Conservation (phyloP, 2,329 filamentous ascomycete species). For the Niveomyces coronatus region DNA sequence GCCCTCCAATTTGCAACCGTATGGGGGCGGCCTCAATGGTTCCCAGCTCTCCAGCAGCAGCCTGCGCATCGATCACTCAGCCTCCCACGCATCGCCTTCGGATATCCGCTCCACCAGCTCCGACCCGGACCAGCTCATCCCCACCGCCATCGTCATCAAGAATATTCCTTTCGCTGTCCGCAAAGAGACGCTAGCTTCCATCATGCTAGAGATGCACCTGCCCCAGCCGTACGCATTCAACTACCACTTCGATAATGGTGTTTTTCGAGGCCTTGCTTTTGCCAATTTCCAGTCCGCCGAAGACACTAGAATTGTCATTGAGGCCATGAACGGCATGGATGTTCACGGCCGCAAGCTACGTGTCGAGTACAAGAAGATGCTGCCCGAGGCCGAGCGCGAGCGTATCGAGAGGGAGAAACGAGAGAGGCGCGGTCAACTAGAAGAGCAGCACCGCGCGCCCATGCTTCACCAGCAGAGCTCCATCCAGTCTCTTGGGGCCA, state of each 20-base stretch:
- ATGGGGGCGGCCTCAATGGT: constrained; percentile 24
- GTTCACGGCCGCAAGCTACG: constrained; percentile 88
- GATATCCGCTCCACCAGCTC: constrained; percentile 32
- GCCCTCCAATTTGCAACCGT: constrained; percentile 27
- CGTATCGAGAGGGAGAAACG: constrained; percentile 95
- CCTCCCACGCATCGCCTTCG: constrained; percentile 28
- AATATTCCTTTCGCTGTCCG: constrained; percentile 98
- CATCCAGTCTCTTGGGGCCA: constrained; percentile 65
- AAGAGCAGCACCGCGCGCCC: constrained; percentile 82
- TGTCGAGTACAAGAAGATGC: constrained; percentile 99
- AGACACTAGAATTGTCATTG: constrained; percentile 86
- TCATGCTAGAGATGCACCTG: constrained; percentile 91
- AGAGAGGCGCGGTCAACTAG: constrained; percentile 86
- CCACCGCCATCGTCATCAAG: constrained; percentile 97
- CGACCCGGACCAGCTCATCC: constrained; percentile 80
- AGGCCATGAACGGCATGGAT: constrained; percentile 90
- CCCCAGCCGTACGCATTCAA: constrained; percentile 98
- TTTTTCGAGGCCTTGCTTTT: constrained; percentile 92
- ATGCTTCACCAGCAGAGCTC: constrained; percentile 78
- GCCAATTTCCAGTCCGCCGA: constrained; percentile 96
- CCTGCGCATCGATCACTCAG: constrained; percentile 33
- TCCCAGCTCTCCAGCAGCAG: constrained; percentile 29
- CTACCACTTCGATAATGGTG: constrained; percentile 97
- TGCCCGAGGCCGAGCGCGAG: constrained; percentile 87
- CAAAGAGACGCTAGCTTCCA: constrained; percentile 83